A percentile compares a stretch with the other conserved stretches of the same genome.
phyloP scores from a whole-genome alignment of 176 grass and related monocot genomes.

The Aegilops tauschii region DNA sequence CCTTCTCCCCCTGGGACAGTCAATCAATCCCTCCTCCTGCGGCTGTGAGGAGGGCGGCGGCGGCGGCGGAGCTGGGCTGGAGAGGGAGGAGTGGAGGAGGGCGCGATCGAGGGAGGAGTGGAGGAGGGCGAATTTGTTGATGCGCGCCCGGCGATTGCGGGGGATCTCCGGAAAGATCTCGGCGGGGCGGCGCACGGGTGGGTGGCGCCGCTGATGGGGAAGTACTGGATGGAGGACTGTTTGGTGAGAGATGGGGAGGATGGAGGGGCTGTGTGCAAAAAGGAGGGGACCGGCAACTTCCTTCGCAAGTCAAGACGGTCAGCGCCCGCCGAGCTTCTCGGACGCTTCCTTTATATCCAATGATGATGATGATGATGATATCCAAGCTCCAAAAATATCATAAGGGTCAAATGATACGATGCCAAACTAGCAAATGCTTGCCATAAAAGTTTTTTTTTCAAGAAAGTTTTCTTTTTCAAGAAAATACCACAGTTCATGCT shows the following conservation, averaged over 20 bases:
- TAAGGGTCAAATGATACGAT: not conserved
- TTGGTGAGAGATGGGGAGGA: not conserved
- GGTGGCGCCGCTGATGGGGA: not conserved
- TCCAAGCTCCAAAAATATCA: not conserved
- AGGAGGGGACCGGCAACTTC: not conserved
- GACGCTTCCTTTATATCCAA: not conserved
- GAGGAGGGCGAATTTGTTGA: not conserved
- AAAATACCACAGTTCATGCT: no score
- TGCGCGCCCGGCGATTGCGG: not conserved
- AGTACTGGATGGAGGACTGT: no score
- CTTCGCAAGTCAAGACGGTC: conserved; percentile 5
- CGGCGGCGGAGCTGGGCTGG: not conserved
- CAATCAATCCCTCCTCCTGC: no score
- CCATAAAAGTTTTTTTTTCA: no score
- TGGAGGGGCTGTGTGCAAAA: not conserved
- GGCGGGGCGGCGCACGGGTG: not conserved
- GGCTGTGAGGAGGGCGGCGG: not conserved
- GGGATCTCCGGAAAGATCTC: not conserved
- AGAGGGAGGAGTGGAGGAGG: not conserved
- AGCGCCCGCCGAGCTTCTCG: not conserved
- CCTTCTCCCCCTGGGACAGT: not conserved
- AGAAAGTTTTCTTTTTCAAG: no score
- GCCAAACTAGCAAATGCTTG: no score
- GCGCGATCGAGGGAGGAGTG: not conserved
- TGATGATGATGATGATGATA: no score